phyloP scores from a whole-genome alignment of 176 grass and related monocot species.

The Oryza meridionalis region DNA sequence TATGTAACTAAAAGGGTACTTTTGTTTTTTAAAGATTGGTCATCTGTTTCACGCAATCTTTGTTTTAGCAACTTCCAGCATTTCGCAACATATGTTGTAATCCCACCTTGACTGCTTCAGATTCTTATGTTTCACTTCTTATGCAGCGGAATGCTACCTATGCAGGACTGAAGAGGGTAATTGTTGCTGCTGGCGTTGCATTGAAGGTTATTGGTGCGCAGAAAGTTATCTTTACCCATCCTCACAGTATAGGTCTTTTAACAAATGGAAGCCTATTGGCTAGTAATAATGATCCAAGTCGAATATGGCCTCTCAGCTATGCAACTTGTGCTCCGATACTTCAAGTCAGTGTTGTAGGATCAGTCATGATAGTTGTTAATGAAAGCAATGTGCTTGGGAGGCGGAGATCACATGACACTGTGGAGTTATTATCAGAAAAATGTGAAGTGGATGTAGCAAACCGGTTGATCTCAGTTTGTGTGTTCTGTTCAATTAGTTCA shows the following conservation, averaged over 20 bases:
- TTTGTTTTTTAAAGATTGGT: background rate
- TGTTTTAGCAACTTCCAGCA: slow-evolving; percentile 25
- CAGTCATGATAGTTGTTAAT: slow-evolving; percentile 54
- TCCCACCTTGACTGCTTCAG: slow-evolving; percentile 8
- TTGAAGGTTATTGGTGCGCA: slow-evolving; percentile 75
- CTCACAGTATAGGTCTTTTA: slow-evolving; percentile 84
- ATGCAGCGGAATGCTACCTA: slow-evolving; percentile 69
- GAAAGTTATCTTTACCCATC: slow-evolving; percentile 62
- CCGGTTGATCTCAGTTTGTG: slow-evolving; percentile 55
- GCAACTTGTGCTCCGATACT: slow-evolving; percentile 67
- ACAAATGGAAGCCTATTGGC: slow-evolving; percentile 70
- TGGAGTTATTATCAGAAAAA: slow-evolving; percentile 67
- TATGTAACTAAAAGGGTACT: background rate
- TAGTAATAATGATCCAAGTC: slow-evolving; percentile 37
- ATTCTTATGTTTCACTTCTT: slow-evolving; percentile 37
- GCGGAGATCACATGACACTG: slow-evolving; percentile 47
- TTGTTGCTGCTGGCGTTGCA: slow-evolving; percentile 59
- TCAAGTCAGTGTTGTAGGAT: slow-evolving; percentile 60
- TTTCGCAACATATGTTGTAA: background rate
- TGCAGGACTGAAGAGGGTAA: slow-evolving; percentile 68
- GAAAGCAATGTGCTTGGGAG: slow-evolving; percentile 40
- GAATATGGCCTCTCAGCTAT: slow-evolving; percentile 56
- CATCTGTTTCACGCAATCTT: background rate
- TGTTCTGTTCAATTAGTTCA: slow-evolving; percentile 74
- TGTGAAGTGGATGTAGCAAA: slow-evolving; percentile 43